Evolutionary conservation across 257 asterid genomes (phyloP).

Genomic region (Vinca minor): DNA sequence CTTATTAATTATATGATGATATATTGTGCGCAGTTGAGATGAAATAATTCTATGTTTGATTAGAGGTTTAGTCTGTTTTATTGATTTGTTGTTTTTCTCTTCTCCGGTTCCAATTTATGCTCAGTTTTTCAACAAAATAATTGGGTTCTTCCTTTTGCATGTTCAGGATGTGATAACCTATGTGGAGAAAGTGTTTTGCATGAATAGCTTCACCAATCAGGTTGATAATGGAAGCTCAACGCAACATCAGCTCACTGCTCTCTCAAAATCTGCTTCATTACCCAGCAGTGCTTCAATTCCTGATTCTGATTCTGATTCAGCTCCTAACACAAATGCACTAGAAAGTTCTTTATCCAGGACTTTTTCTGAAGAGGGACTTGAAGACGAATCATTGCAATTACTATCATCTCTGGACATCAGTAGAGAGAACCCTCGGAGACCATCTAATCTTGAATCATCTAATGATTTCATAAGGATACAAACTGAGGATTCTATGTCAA

Average conservation of each 20-base stretch:
- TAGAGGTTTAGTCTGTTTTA: neutral
- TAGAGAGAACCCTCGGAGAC: slow-evolving; percentile 42
- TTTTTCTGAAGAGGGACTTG: slow-evolving; percentile 72
- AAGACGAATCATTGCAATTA: slow-evolving; percentile 60
- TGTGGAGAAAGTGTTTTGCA: slow-evolving; percentile 71
- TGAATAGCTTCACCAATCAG: slow-evolving; percentile 48
- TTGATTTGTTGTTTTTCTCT: neutral
- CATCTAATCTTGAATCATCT: slow-evolving; percentile 44
- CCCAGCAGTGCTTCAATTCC: slow-evolving; percentile 34
- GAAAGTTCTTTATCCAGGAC: slow-evolving; percentile 58
- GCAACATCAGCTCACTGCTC: slow-evolving; percentile 35
- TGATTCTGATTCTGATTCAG: slow-evolving; percentile 45
- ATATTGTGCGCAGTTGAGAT: neutral
- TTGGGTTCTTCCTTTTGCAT: slow-evolving; percentile 23
- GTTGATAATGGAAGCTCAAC: slow-evolving; percentile 48
- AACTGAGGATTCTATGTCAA: slow-evolving; percentile 45
- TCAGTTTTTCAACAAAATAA: too few species aligned
- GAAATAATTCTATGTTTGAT: neutral
- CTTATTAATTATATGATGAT: neutral
- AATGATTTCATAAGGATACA: slow-evolving; percentile 48
- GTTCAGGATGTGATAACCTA: slow-evolving; percentile 82
- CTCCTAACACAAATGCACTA: slow-evolving; percentile 41
- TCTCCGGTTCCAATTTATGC: neutral
- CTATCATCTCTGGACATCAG: slow-evolving; percentile 54
- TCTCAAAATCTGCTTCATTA: slow-evolving; percentile 44